Conservation (phyloP, 768 basidiomycete genomes). For the Termitomyces sp. region DNA sequence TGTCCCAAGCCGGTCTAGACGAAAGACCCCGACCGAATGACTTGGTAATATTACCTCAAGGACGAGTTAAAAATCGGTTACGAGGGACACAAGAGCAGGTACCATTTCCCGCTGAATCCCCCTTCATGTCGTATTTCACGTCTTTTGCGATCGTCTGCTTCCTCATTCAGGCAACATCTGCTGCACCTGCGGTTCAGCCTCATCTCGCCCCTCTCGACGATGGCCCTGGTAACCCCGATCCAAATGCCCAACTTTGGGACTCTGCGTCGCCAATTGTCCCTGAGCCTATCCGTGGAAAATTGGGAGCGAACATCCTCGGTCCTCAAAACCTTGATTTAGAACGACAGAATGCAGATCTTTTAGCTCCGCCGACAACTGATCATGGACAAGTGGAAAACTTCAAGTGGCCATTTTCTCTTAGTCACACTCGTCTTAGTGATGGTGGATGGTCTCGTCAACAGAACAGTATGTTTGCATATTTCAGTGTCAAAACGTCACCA, state of each 20-base stretch:
- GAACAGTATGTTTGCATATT: constrained; percentile 39
- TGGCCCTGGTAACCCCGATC: constrained; percentile 2
- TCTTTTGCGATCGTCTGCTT: neutral
- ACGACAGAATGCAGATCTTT: constrained; percentile 51
- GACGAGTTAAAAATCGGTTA: neutral
- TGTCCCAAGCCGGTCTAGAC: neutral
- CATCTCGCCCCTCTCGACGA: neutral
- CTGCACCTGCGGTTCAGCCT: constrained; percentile 9
- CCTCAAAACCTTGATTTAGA: constrained; percentile 58
- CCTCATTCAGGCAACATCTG: neutral
- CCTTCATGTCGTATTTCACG: constrained; percentile 6
- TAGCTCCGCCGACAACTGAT: constrained; percentile 67
- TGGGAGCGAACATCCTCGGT: constrained; percentile 51
- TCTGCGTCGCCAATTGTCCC: constrained; percentile 1
- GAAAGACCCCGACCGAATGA: neutral
- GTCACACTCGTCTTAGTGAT: constrained; percentile 55
- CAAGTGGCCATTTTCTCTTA: constrained; percentile 66
- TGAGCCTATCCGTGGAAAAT: constrained; percentile 41
- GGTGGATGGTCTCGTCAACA: constrained; percentile 72
- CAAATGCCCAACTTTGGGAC: constrained; percentile 12
- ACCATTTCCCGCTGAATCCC: neutral
- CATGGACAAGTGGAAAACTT: constrained; percentile 52
- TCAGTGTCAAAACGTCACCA: neutral
- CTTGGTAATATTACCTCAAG: neutral
- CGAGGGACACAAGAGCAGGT: neutral